Percentiles rank a stretch among this genome's conserved stretches.
These are phyloP conservation scores for Eutypella sp. DNA, from an alignment of 2,329 filamentous ascomycete genomes.

Conservation along the genomic window DNA sequence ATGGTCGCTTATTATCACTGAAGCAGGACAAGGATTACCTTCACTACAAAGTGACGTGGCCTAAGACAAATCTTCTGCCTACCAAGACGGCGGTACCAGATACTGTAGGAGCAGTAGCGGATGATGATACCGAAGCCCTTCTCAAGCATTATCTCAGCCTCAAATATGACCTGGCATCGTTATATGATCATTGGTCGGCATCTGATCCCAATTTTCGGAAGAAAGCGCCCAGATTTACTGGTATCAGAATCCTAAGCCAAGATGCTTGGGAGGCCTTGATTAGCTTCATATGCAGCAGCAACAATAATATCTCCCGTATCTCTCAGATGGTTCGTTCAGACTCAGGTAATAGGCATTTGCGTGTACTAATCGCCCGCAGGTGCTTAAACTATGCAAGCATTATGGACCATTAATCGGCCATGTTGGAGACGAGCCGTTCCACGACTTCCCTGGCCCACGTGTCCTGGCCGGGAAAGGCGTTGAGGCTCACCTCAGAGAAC, in stretches of 20 bases:
- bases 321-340: constrained; percentile 71
- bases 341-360: background rate
- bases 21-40: constrained; percentile 75
- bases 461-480: constrained; percentile 70
- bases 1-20: constrained; percentile 78
- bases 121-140: constrained; percentile 71
- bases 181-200: constrained; percentile 85
- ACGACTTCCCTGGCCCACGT: constrained; percentile 79
- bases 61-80: constrained; percentile 26
- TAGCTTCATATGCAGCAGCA: constrained; percentile 96
- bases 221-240: constrained; percentile 80
- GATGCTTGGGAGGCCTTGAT: constrained; percentile 94
- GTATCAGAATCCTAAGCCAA: constrained; percentile 87
- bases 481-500: constrained; percentile 69
- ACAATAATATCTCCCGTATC: constrained; percentile 95
- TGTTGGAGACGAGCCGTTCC: constrained; percentile 65
- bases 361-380: constrained; percentile 33
- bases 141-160: constrained; percentile 86
- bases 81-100: constrained; percentile 23
- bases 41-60: constrained; percentile 72
- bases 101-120: constrained; percentile 21
- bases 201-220: constrained; percentile 84
- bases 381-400: constrained; percentile 80
- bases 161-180: constrained; percentile 62
- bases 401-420: constrained; percentile 76